Evolutionary conservation across 495 filamentous ascomycete genomes (phyloP), one percentile per base, ranked within the genome.

Genomic region (Clavariopsis aquatica): DNA sequence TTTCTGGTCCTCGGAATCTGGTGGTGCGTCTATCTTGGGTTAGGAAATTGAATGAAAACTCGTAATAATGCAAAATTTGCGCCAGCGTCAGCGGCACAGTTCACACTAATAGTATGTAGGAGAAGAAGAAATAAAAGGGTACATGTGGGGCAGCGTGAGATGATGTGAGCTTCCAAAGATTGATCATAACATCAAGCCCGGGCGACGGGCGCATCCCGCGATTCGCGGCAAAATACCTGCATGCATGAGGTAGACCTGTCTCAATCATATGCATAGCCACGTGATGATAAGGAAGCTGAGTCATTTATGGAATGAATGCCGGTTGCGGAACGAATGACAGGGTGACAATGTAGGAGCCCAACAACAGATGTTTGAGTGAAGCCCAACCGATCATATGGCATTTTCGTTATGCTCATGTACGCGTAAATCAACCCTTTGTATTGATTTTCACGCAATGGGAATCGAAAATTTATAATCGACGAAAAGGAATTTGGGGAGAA

Each of bases 211-310:
- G 31, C 27, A 52, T 31, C 45, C 28, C 27, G 46, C 46, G n/a
- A 60, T 52, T 38, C 46, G 46, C 46, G 57, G 57, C 45, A 52
- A 60, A 52, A 60, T 52, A 52, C 45, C 24, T 52, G 46, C 57
- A 60, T 60, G 57, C 57, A 60, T 60, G 41, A 51, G 57, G 24
- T 49, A 38, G 56, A 26, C 31, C 45, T 34, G 34, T 7, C 31
- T 57, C 53, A 20, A 34, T 17, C 15, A 52, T 2, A 60, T 60
- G 47, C 22, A 60, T 51, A 10, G 28, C 23, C 57, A 60, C 57
- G 57, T 60, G 57, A 60, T 60, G 57, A 60, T 60, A 60, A 60
- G 46, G 43, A 45, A 9, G 57, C 57, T 52, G 45, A 60, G 47
- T 60, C 26, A 52, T 49, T n/a, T 23, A 49, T 49, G 38, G 13